Evolutionary conservation across 73 alveolate species (phyloP).

Genomic region (Durusdinium trenchii): DNA sequence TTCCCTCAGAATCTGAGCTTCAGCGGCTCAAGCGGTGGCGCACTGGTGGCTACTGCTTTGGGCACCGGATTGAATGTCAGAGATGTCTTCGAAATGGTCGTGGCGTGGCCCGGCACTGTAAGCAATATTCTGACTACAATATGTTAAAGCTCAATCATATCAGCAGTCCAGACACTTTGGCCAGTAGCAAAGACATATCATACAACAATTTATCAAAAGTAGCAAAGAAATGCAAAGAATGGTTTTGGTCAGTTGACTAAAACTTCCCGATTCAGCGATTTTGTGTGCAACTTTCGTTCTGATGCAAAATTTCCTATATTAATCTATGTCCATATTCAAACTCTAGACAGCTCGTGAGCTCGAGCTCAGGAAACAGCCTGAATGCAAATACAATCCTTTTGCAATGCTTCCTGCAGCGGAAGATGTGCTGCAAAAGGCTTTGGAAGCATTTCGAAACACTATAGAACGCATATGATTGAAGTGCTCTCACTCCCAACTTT

Average conservation of each 20-base stretch:
- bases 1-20: constrained; percentile 60
- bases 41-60: constrained; percentile 77
- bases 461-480: not conserved
- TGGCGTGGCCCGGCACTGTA: constrained; percentile 15
- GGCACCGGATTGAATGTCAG: constrained; percentile 38
- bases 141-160: too few relatives aligned
- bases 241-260: too few relatives aligned
- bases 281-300: too few relatives aligned
- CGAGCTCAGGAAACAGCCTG: constrained; percentile 59
- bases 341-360: too few relatives aligned
- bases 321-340: too few relatives aligned
- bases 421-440: constrained; percentile 49
- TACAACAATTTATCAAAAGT: too few relatives aligned
- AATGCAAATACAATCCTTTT: constrained; percentile 75
- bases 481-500: not conserved
- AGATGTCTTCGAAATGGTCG: constrained; percentile 85
- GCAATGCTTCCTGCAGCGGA: constrained; percentile 90
- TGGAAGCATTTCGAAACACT: not conserved
- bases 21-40: constrained; percentile 91
- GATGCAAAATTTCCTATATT: too few relatives aligned
- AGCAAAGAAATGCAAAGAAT: too few relatives aligned
- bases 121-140: too few relatives aligned
- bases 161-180: too few relatives aligned
- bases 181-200: too few relatives aligned
- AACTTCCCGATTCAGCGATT: too few relatives aligned